phyloP scores from a whole-genome alignment of 257 asterid genomes.

The Scutellaria barbata region DNA sequence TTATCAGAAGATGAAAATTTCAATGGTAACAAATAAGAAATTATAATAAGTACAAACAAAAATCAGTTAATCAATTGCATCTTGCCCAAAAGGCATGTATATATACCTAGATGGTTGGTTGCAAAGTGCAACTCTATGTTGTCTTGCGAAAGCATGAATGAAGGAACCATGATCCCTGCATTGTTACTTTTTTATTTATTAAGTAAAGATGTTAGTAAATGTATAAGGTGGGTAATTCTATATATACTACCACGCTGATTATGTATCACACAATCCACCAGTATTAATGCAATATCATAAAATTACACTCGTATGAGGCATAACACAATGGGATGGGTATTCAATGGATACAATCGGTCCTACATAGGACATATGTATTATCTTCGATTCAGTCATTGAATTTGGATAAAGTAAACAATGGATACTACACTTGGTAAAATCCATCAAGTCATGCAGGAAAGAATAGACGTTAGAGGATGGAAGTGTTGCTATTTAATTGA shows the following conservation, averaged over 20 bases:
- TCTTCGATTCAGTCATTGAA: neutral
- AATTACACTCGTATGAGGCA: too few species aligned
- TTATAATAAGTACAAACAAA: neutral
- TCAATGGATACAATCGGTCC: slow-evolving; percentile 20
- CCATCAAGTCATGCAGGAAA: too few species aligned
- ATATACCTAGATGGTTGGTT: slow-evolving; percentile 70
- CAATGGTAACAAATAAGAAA: neutral
- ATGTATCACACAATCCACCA: too few species aligned
- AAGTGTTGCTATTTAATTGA: neutral
- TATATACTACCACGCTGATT: too few species aligned
- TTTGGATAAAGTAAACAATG: neutral
- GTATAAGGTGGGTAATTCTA: too few species aligned
- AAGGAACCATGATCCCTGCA: slow-evolving; percentile 79
- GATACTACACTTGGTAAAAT: too few species aligned
- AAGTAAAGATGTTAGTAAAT: too few species aligned
- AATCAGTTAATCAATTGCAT: neutral
- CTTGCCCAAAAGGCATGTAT: neutral
- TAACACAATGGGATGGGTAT: neutral
- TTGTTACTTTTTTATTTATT: slow-evolving; percentile 51
- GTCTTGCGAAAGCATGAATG: slow-evolving; percentile 64
- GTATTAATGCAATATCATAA: too few species aligned
- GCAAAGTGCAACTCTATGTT: slow-evolving; percentile 81
- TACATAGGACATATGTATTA: neutral
- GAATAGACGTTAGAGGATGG: too few species aligned
- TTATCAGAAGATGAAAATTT: neutral